These are phyloP conservation scores for Scheffersomyces parashehatae DNA, from an alignment of 1,139 yeast species.

Conservation along the genomic window DNA sequence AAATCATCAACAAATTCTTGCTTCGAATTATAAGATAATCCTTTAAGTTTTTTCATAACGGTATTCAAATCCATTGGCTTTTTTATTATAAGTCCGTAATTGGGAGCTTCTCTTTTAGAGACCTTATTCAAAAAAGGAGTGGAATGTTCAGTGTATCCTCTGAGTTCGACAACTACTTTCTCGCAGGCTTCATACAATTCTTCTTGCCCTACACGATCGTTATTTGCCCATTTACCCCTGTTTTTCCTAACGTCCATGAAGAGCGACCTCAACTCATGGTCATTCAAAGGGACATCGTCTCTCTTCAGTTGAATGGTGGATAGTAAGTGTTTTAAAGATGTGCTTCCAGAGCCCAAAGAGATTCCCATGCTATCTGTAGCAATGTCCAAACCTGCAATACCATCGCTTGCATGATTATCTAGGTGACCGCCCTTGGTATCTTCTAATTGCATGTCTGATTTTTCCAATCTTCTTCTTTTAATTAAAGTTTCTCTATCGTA, in stretches of 20 bases:
- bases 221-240: conserved; percentile 96
- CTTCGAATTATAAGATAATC: conserved; percentile 78
- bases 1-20: conserved; percentile 89
- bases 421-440: conserved; percentile 15
- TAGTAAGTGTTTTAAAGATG: conserved; percentile 79
- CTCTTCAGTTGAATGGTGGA: conserved; percentile 77
- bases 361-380: conserved; percentile 22
- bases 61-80: conserved; percentile 97
- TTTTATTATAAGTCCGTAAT: conserved; percentile 85
- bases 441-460: conserved; percentile 73
- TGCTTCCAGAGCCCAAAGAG: conserved; percentile 77
- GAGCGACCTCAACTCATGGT: conserved; percentile 77
- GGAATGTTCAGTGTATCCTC: conserved; percentile 94
- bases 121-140: conserved; percentile 95
- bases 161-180: conserved; percentile 83
- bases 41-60: conserved; percentile 84
- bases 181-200: conserved; percentile 97
- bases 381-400: conserved; percentile 9
- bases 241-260: conserved; percentile 92
- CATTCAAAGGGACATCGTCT: conserved; percentile 74
- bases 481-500: conserved; percentile 76
- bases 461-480: conserved; percentile 76
- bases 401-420: conserved; percentile 7
- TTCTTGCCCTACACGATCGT: conserved; percentile 93
- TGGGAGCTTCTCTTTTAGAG: conserved; percentile 96